phyloP scores from a whole-genome alignment of 2,329 filamentous ascomycete species.

The Penicillium sp. region DNA sequence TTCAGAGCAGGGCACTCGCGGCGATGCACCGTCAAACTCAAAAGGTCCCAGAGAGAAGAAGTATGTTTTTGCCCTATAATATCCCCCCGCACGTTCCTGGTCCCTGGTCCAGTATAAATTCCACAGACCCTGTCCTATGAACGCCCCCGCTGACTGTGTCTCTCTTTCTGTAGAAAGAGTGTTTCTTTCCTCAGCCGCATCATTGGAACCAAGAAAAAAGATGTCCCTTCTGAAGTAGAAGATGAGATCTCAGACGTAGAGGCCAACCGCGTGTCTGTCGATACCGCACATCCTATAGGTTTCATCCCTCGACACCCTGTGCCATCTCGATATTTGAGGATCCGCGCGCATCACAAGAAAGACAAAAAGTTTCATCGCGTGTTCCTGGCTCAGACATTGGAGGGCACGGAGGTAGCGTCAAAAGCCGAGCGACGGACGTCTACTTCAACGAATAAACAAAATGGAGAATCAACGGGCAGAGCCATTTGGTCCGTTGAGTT shows the following conservation, averaged over 20 bases:
- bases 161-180: conserved; percentile 61
- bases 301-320: conserved; percentile 85
- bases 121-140: neutral
- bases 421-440: conserved; percentile 29
- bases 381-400: conserved; percentile 89
- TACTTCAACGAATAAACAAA: conserved; percentile 21
- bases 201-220: conserved; percentile 71
- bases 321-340: conserved; percentile 84
- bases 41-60: conserved; percentile 58
- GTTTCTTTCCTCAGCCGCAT: conserved; percentile 86
- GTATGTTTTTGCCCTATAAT: conserved; percentile 43
- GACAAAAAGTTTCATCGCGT: conserved; percentile 75
- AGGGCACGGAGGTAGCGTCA: conserved; percentile 49
- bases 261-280: conserved; percentile 69
- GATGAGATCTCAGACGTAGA: conserved; percentile 67
- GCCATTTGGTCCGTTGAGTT: conserved; percentile 93
- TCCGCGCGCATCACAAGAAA: conserved; percentile 75
- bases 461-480: conserved; percentile 43
- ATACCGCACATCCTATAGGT: conserved; percentile 70
- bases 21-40: conserved; percentile 31
- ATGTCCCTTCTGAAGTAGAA: conserved; percentile 45
- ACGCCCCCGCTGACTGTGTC: neutral
- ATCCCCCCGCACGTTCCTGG: neutral
- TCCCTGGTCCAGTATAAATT: neutral
- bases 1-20: conserved; percentile 28